phyloP scores from a whole-genome alignment of 352 stramenopile genomes.

The Globisporangium carolinianum region DNA sequence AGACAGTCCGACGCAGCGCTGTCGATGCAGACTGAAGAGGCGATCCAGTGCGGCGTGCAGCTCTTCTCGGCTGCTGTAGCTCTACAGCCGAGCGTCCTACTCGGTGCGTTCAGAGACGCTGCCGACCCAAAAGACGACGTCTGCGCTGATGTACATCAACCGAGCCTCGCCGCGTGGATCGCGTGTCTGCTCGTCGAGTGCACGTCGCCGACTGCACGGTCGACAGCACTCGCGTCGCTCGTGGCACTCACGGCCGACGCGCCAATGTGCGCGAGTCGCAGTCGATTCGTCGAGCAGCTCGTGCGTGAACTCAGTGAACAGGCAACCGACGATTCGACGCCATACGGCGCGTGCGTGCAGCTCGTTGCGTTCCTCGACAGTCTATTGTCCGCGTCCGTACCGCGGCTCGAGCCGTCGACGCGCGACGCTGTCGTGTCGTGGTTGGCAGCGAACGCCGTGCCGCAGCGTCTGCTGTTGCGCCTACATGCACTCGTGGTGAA shows the following conservation, averaged over 20 bases:
- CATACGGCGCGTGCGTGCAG: neutral
- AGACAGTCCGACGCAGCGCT: neutral
- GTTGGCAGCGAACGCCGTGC: neutral
- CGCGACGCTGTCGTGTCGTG: conserved; percentile 3
- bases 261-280: neutral
- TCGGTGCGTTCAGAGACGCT: too few species aligned
- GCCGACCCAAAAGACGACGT: neutral
- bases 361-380: conserved; percentile 8
- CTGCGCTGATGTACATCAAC: neutral
- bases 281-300: conserved; percentile 18
- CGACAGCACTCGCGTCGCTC: neutral
- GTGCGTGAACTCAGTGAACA: conserved; percentile 19
- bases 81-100: neutral
- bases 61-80: conserved; percentile 3
- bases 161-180: conserved; percentile 1
- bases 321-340: conserved; percentile 1
- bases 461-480: neutral
- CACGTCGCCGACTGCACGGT: conserved; percentile 1
- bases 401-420: neutral
- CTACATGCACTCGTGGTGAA: neutral
- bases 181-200: conserved; percentile 5
- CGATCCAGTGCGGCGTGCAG: conserved; percentile 7
- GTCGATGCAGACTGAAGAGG: conserved; percentile 12
- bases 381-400: neutral
- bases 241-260: neutral